A percentile compares a stretch with the other conserved stretches of the same genome.
Evolutionary conservation across 2,329 filamentous ascomycete genomes (phyloP).

Genomic region (Geoglossum cookeanum): DNA sequence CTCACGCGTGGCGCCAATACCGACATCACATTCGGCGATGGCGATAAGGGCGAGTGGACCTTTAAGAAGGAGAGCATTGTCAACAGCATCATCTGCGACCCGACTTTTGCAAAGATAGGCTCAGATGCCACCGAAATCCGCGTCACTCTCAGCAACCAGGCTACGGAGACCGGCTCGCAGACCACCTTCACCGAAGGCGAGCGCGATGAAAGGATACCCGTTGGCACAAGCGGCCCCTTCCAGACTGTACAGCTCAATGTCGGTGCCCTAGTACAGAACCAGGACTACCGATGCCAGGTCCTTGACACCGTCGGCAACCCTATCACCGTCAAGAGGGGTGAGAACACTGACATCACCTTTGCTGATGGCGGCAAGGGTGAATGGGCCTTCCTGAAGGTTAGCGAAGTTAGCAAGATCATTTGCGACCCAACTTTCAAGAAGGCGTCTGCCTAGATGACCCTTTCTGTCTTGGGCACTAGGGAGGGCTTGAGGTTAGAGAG

Average conservation of each 20-base stretch:
- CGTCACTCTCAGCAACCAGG: conserved; percentile 8
- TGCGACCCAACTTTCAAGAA: conserved; percentile 10
- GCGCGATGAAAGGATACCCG: conserved; percentile 2
- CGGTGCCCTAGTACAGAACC: conserved; percentile 6
- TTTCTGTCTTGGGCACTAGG: too few species aligned
- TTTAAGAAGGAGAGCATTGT: conserved; percentile 7
- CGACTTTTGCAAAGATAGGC: conserved; percentile 6
- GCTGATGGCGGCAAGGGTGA: conserved; percentile 9
- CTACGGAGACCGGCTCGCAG: neutral
- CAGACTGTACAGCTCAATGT: conserved; percentile 7
- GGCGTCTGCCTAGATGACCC: too few species aligned
- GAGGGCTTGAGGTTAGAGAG: too few species aligned
- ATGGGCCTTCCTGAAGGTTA: conserved; percentile 8
- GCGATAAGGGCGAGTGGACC: conserved; percentile 9
- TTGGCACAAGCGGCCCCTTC: conserved; percentile 7
- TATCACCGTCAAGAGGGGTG: conserved; percentile 7
- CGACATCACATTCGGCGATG: conserved; percentile 11
- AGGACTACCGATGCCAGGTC: conserved; percentile 10
- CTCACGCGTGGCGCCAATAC: conserved; percentile 7
- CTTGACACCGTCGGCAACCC: conserved; percentile 8
- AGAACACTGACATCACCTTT: conserved; percentile 11
- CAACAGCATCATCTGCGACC: conserved; percentile 10
- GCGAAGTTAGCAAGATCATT: conserved; percentile 8
- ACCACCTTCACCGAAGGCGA: conserved; percentile 4
- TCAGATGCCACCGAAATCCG: neutral